Base-by-base conservation (phyloP, 2,329 filamentous ascomycete genomes). In the Hortaea sp. region DNA sequence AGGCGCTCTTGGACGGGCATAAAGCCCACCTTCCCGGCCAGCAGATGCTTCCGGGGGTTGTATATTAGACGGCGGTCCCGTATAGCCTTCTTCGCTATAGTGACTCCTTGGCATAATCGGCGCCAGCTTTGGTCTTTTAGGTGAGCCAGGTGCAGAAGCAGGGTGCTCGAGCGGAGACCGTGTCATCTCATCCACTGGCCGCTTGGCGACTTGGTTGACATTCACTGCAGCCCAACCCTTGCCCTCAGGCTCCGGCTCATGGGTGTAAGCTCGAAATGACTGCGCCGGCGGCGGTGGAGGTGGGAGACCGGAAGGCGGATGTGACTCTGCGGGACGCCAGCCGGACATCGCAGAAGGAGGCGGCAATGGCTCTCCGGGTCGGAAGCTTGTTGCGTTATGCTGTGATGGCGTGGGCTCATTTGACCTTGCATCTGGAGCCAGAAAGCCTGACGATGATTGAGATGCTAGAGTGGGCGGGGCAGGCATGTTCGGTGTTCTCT, bases 151-250 rank as follows among this genome's bases (percentile, higher is more conserved):
- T 28, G 53, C 50, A 6, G 59, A 57, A 6, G 57, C 52, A 5
- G 55, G 52, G 32, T n/a, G 32, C 44, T 60, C 49, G 55, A 59
- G 53, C 53, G 60, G 47, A 40, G 59, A 58, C 7, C 39, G 39
- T 41, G 47, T 62, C 10, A 66, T 62, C 20, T 65, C 57, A n/a
- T 64, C 64, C 31, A 63, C 60, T 5, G 65, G 55, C 3, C 70
- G 66, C 50, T 73, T 73, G 2, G 57, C 53, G 5, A 62, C 60
- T 34, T 64, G 57, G 45, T 66, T 69, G 37, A 66, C 57, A 13
- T 73, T 73, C 13, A 72, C 64, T 5, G 69, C 60, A 1, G 67
- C 65, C 70, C 70, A 73, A 11, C 67, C 68, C 40, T 55, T 64
- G 10, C 52, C 45, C 20, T 49, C 49, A 7, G 47, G 7, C 34